Evolutionary conservation across 1,139 yeast species (phyloP).

Genomic region (Blastobotrys indianensis): DNA sequence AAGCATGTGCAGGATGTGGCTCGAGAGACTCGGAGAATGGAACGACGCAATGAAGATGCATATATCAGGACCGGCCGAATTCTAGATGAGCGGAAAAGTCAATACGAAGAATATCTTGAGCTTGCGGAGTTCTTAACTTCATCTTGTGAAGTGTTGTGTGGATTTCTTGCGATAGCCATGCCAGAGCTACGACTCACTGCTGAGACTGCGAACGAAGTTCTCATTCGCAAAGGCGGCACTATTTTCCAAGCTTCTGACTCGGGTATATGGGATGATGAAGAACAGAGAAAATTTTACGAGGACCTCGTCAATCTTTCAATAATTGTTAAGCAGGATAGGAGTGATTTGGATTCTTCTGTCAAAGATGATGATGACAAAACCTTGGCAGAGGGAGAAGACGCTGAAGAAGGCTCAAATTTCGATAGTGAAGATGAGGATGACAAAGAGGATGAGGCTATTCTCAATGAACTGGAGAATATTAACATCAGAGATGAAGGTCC

Average conservation of each 20-base stretch:
- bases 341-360: constrained; percentile 25
- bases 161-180: constrained; percentile 35
- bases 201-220: constrained; percentile 24
- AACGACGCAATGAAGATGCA: constrained; percentile 44
- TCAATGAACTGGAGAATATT: constrained; percentile 8
- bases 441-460: constrained; percentile 9
- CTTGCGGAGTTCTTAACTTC: constrained; percentile 43
- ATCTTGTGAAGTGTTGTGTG: constrained; percentile 45
- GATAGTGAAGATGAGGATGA: constrained; percentile 13
- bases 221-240: constrained; percentile 24
- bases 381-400: constrained; percentile 9
- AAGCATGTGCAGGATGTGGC: constrained; percentile 37
- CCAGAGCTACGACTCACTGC: constrained; percentile 31
- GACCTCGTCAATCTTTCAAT: constrained; percentile 35
- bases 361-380: constrained; percentile 13
- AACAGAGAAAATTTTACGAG: constrained; percentile 57
- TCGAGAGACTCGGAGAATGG: constrained; percentile 35
- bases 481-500: constrained; percentile 1
- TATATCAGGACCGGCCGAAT: constrained; percentile 63
- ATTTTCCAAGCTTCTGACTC: constrained; percentile 26
- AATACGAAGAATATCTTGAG: constrained; percentile 38
- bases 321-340: constrained; percentile 17
- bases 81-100: constrained; percentile 47
- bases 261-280: constrained; percentile 62
- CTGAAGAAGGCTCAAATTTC: constrained; percentile 12